Percentiles rank a stretch among this genome's conserved stretches.
Evolutionary conservation across 176 grass and related monocot genomes (phyloP).

Genomic region (Phragmites australis): DNA sequence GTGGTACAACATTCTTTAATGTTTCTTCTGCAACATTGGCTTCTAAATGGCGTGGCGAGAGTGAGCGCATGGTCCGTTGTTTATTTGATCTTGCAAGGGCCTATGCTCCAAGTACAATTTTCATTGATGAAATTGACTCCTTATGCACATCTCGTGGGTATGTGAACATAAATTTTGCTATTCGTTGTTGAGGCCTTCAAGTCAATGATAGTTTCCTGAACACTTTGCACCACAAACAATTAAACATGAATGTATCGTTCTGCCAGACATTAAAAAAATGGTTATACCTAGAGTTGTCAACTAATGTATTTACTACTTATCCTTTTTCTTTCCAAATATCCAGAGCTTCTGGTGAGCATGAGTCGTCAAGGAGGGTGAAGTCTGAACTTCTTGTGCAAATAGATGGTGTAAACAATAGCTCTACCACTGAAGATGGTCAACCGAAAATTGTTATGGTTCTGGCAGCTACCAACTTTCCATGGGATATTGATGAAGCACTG

Average conservation of each 20-base stretch:
- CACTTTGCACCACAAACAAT: background rate
- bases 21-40: slow-evolving; percentile 98
- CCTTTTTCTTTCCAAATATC: slow-evolving; percentile 15
- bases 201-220: background rate
- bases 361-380: slow-evolving; percentile 97
- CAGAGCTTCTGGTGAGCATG: slow-evolving; percentile 96
- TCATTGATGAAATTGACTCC: slow-evolving; percentile 98
- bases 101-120: slow-evolving; percentile 96
- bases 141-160: slow-evolving; percentile 95
- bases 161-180: slow-evolving; percentile 37
- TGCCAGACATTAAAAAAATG: background rate
- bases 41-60: slow-evolving; percentile 97
- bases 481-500: slow-evolving; percentile 98
- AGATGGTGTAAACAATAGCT: slow-evolving; percentile 91
- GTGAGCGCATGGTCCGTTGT: slow-evolving; percentile 94
- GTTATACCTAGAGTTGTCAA: background rate
- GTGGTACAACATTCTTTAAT: slow-evolving; percentile 98
- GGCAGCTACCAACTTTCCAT: slow-evolving; percentile 94
- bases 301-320: slow-evolving; percentile 17
- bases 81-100: slow-evolving; percentile 94
- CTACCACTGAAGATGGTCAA: slow-evolving; percentile 86
- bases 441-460: slow-evolving; percentile 95
- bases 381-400: slow-evolving; percentile 99
- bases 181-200: background rate
- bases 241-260: slow-evolving; percentile 8